Evolutionary conservation across 495 filamentous ascomycete genomes (phyloP), one percentile per base, ranked within the genome.

Genomic region (Aspergillus heteromorphus): DNA sequence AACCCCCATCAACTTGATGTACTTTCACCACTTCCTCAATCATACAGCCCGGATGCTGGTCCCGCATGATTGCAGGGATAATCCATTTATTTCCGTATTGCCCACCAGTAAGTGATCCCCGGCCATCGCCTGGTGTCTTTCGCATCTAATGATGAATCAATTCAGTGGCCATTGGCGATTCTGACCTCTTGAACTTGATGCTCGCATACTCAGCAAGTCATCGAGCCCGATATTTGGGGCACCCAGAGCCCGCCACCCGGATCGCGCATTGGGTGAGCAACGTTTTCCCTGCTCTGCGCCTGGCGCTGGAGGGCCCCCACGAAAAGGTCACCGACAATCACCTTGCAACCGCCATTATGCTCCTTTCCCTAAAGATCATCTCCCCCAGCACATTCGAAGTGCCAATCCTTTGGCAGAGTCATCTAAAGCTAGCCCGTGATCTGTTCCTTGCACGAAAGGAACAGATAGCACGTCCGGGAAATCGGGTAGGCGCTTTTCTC

Each of bases 121-220:
- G 31, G 16, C 49, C 23, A 2, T 30, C 21, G 1, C 27, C 43
- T 14, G 6, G 6, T 23, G 14, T 29, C 25, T 5, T 4, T 25
- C 1, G 6, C 38, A 36, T 45, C 51, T 40, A n/a, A 9, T 19
- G 14, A 40, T 41, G 50, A n/a, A 51, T 42, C 49, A 29, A 42
- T 60, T 64, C 21, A 86, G 83, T 89, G 86, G 86, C 86, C 49
- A 75, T 87, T 51, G 67, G 71, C 51, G 81, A 88, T 53, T 73
- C 77, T 4, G 84, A 88, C 64, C 77, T 95, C 34, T 74, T 93
- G 29, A 86, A 89, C 54, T 72, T 95, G 47, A 75, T 92, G 42
- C 79, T 95, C 40, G 87, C 90, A 18, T 95, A 89, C 64, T 89
- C 85, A 16, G 90, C 90, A 21, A 87, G 83, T 51, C 90, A 95